Percentiles rank a stretch among this genome's conserved stretches.
Evolutionary conservation across 2,329 filamentous ascomycete genomes (phyloP).

Genomic region (Pseudocercospora cruenta): DNA sequence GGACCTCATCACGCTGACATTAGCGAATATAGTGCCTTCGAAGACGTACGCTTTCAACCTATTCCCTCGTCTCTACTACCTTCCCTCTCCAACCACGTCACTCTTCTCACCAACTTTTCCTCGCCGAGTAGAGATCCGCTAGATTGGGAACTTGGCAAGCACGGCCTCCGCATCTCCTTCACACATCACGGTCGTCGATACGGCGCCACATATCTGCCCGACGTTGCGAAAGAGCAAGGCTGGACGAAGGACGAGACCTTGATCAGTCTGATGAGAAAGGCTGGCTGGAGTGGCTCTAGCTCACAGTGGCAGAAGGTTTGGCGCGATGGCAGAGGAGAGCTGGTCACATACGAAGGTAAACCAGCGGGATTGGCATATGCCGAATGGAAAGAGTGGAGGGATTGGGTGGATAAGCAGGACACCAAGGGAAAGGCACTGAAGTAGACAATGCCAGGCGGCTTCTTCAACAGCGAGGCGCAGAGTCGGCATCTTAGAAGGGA

Average conservation of each 20-base stretch:
- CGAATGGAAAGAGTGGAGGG: constrained; percentile 79
- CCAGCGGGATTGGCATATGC: constrained; percentile 71
- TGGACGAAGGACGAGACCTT: constrained; percentile 95
- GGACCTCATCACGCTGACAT: neutral
- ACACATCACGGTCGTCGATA: constrained; percentile 71
- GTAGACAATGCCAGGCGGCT: neutral
- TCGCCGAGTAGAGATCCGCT: constrained; percentile 65
- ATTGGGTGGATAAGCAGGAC: constrained; percentile 61
- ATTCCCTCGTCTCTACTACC: constrained; percentile 69
- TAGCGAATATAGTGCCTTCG: constrained; percentile 56
- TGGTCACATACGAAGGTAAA: constrained; percentile 84
- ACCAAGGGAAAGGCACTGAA: constrained; percentile 12
- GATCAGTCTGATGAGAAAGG: constrained; percentile 88
- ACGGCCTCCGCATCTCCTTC: constrained; percentile 88
- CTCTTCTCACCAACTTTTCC: constrained; percentile 66
- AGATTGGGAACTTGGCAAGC: constrained; percentile 84
- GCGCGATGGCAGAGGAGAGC: constrained; percentile 72
- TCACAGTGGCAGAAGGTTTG: constrained; percentile 59
- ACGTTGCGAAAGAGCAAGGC: constrained; percentile 88
- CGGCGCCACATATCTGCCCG: constrained; percentile 87
- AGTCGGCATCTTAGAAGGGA: no score
- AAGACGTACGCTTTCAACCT: constrained; percentile 64
- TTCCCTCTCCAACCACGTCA: constrained; percentile 75
- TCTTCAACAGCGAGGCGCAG: neutral
- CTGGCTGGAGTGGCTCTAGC: constrained; percentile 75